Evolutionary conservation across 2,329 filamentous ascomycete species (phyloP), one percentile per base, ranked within the genome.

Genomic region (Penicillium sp.): DNA sequence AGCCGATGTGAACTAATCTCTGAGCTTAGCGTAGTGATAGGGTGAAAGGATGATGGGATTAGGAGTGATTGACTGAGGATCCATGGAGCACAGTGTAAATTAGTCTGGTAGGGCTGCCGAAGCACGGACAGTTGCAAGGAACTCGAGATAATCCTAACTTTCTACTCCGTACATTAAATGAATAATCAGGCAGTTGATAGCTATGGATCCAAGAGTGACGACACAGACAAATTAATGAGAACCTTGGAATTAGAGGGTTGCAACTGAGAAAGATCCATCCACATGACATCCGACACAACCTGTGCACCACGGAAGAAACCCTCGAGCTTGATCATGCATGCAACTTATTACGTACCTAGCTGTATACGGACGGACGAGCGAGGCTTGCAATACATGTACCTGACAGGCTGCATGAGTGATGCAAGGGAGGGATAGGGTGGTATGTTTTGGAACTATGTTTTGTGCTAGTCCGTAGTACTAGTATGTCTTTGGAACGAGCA

Each of bases 211-310:
- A 28, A 30, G 24, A 47, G 14, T 9, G n/a, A 54, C n/a, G n/a
- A n/a, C n/a, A n/a, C n/a, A n/a, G n/a, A 48, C 20, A 30, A 43
- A 53, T 23, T 12, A n/a, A n/a, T n/a, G n/a, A n/a, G 40, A 54
- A 58, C 42, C 56, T 58, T 58, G 56, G 56, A 58, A 54, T 54
- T 51, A 23, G 56, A 54, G 49, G 46, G 55, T 53, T 57, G 55
- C 48, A 57, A 42, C 42, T 40, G 30, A 45, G 35, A n/a, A 42
- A 30, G 16, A 47, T 33, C 47, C n/a, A 47, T 40, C 56, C 56
- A 50, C 51, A 54, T 58, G 56, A 58, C 46, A 30, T 23, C 33
- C n/a, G 14, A 20, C 16, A 33, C 16, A 30, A 45, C 14, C 38
- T 21, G 46, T 30, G 14, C 51, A 40, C 55, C 50, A 57, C 50